phyloP scores from a whole-genome alignment of 2,329 filamentous ascomycete species.

The Chaetomiaceae sp. region DNA sequence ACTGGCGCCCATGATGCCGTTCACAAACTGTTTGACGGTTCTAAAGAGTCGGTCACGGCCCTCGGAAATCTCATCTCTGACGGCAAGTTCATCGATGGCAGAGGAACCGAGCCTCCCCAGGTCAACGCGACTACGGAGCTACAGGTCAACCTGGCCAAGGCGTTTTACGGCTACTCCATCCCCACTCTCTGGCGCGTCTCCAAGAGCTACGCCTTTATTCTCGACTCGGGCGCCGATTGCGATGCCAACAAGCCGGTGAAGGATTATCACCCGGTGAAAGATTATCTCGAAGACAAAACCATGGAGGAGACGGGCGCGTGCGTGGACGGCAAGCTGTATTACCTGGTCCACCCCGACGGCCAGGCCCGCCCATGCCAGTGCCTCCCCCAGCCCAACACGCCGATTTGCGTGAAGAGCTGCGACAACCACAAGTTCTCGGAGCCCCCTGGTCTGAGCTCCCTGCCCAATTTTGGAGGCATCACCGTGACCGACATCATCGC shows the following conservation, averaged over 20 bases:
- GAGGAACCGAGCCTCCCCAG: background rate
- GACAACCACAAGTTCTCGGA: conserved; percentile 23
- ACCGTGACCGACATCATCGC: conserved; percentile 27
- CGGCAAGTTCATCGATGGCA: conserved; percentile 28
- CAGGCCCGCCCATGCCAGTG: no score
- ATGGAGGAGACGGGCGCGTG: conserved; percentile 27
- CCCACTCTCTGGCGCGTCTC: conserved; percentile 30
- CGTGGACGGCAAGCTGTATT: conserved; percentile 29
- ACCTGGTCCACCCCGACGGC: conserved; percentile 29
- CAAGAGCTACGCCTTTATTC: conserved; percentile 28
- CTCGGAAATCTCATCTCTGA: conserved; percentile 27
- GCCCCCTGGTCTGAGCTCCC: conserved; percentile 28
- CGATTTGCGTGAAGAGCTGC: no score
- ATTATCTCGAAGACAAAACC: conserved; percentile 23
- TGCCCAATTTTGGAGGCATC: conserved; percentile 28
- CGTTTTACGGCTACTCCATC: conserved; percentile 31
- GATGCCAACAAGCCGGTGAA: conserved; percentile 17
- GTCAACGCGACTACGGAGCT: conserved; percentile 2
- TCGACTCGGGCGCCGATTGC: conserved; percentile 32
- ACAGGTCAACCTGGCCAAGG: conserved; percentile 20
- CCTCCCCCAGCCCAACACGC: no score
- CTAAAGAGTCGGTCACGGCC: conserved; percentile 18
- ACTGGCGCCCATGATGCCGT: conserved; percentile 18
- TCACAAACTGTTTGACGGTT: conserved; percentile 26
- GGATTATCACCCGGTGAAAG: no score